Conservation (phyloP, 225 moss, liverwort and hornwort species). For the Climacium dendroides region DNA sequence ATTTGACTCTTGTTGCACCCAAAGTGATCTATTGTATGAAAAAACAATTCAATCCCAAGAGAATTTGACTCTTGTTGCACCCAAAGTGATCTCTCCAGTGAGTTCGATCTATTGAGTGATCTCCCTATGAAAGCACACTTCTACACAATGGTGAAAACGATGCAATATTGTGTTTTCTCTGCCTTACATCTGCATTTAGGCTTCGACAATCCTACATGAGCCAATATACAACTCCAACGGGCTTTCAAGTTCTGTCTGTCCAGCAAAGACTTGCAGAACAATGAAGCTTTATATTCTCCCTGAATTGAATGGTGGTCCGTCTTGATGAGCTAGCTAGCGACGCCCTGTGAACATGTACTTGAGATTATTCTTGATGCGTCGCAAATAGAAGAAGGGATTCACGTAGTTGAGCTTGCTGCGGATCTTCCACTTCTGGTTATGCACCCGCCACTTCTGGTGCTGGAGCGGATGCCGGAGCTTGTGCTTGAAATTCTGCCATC, state of each 20-base stretch:
- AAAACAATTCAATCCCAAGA: neutral
- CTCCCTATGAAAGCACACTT: neutral
- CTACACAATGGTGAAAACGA: neutral
- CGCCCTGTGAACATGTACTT: slow-evolving; percentile 25
- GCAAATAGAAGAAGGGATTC: slow-evolving; percentile 56
- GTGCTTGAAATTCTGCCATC: slow-evolving; percentile 31
- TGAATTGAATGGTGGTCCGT: neutral
- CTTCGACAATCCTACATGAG: neutral
- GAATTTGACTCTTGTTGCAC: neutral
- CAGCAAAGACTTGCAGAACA: neutral
- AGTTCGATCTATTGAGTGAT: neutral
- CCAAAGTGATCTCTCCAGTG: neutral
- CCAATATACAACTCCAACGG: neutral
- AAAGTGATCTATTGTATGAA: no score
- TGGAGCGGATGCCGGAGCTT: slow-evolving; percentile 40
- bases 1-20: neutral
- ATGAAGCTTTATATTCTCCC: neutral
- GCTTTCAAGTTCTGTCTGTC: neutral
- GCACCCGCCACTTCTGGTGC: slow-evolving; percentile 19
- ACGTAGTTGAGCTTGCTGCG: slow-evolving; percentile 39
- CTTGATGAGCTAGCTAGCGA: neutral
- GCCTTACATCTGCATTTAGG: neutral
- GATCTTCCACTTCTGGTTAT: slow-evolving; percentile 14
- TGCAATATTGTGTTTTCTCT: neutral
- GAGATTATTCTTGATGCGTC: slow-evolving; percentile 47